These are phyloP conservation scores for Talaromyces ruber DNA, from an alignment of 495 filamentous ascomycete genomes.

Conservation along the genomic window DNA sequence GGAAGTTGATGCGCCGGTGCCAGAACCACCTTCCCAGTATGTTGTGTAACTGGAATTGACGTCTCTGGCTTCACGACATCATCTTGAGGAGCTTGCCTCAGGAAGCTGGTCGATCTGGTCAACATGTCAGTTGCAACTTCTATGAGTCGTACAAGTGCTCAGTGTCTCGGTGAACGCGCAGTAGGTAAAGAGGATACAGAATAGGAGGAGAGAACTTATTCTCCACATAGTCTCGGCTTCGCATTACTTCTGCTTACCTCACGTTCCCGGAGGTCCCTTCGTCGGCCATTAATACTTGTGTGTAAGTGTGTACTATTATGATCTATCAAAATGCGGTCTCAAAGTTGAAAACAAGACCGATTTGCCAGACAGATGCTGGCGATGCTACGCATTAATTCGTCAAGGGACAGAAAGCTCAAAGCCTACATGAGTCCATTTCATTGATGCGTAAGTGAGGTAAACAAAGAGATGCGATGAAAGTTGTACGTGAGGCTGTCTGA, in stretches of 20 bases:
- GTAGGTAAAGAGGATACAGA: not conserved
- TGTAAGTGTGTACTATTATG: not conserved
- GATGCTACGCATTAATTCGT: not conserved
- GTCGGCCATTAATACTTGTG: not conserved
- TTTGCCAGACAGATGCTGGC: not conserved
- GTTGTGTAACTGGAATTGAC: not conserved
- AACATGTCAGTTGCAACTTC: not conserved
- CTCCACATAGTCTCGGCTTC: not conserved
- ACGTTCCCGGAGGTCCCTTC: not conserved
- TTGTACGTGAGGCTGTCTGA: too few species aligned
- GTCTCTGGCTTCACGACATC: not conserved
- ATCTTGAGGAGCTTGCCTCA: not conserved
- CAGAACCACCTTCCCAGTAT: not conserved
- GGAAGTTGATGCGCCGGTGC: not conserved
- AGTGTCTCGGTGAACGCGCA: not conserved
- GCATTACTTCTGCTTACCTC: not conserved
- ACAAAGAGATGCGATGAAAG: too few species aligned
- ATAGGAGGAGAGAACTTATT: too few species aligned
- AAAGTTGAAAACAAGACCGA: not conserved
- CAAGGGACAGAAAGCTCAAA: not conserved
- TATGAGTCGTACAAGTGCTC: too few species aligned
- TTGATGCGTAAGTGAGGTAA: not conserved
- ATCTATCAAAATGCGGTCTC: not conserved
- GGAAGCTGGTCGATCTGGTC: not conserved
- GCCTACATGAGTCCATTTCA: not conserved